Evolutionary conservation across 192 early-diverging fungal genomes (phyloP), one percentile per base, ranked within the genome.

Genomic region (Umbelopsis sp.): DNA sequence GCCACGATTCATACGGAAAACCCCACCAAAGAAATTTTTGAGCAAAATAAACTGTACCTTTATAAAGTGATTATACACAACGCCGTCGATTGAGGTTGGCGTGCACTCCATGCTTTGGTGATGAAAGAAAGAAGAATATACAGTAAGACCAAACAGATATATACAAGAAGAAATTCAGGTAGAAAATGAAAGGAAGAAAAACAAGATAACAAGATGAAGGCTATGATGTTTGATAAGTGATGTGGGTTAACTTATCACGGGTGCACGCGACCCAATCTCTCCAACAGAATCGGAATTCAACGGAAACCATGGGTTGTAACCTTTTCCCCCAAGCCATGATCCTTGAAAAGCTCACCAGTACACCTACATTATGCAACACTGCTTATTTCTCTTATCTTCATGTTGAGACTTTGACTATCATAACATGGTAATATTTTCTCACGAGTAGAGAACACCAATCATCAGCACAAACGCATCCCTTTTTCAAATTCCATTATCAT

Each of bases 61-160:
- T 32, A 62, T 34, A 17, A 62, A n/a, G 17, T 62, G 56, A 62
- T 62, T 62, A 32, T 62, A 62, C 16, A 34, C 29, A 32, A 62
- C 56, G 26, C 56, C 56, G 17, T 62, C 56, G 4, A 62, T 34
- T 34, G 56, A 29, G 2, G 56, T 34, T 34, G 56, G 56, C 26
- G 56, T 62, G 17, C 56, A 62, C 17, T 62, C 56, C 56, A 62
- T 62, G 26, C 6, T 62, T 41, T 41, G 38, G 38, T 41, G 38
- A 41, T 41, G 38, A 41, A 41, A 41, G 38, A 41, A 41, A 41
- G 38, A 41, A 41, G 38, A 41, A 41, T 41, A 41, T 41, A 41
- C 38, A 41, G 11, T 62, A 62, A 34, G 17, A 34, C 29, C 32
- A 11, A 36, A 20, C 0, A 36, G 26, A 5, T 34, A 62, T 62